Conservation (phyloP, 345 rosid species). For the Camelina laxa region DNA sequence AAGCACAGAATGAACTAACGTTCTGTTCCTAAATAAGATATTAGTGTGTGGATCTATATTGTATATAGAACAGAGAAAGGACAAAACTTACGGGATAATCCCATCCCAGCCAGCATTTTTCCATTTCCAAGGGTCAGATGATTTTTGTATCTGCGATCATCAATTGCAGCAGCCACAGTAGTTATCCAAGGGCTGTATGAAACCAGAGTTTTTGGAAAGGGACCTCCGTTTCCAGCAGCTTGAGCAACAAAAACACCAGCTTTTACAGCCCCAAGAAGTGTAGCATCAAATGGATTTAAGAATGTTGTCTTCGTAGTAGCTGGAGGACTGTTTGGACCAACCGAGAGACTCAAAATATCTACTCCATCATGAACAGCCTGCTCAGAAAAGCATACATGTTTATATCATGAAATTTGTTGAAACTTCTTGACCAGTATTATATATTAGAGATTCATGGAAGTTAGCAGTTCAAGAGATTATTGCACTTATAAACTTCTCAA, state of each 20-base stretch:
- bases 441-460: slow-evolving; percentile 8
- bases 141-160: slow-evolving; percentile 93
- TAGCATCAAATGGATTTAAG: slow-evolving; percentile 93
- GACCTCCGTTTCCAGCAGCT: slow-evolving; percentile 99
- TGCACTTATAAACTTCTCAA: slow-evolving; percentile 12
- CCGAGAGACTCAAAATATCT: slow-evolving; percentile 93
- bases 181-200: slow-evolving; percentile 98
- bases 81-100: slow-evolving; percentile 79
- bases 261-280: slow-evolving; percentile 95
- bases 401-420: background rate
- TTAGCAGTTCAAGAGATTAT: background rate
- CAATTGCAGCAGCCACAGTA: slow-evolving; percentile 96
- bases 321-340: slow-evolving; percentile 97
- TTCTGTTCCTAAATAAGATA: background rate
- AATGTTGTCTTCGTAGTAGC: slow-evolving; percentile 84
- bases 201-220: slow-evolving; percentile 92
- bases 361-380: slow-evolving; percentile 99
- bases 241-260: slow-evolving; percentile 98
- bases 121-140: slow-evolving; percentile 89
- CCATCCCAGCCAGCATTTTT: slow-evolving; percentile 81
- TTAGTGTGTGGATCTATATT: background rate
- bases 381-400: slow-evolving; percentile 33
- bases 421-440: slow-evolving; percentile 5
- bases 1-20: background rate
- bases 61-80: background rate